Evolutionary conservation across 306 rosid genomes (phyloP), one percentile per base, ranked within the genome.

Genomic region (Aeschynomene evenia): DNA sequence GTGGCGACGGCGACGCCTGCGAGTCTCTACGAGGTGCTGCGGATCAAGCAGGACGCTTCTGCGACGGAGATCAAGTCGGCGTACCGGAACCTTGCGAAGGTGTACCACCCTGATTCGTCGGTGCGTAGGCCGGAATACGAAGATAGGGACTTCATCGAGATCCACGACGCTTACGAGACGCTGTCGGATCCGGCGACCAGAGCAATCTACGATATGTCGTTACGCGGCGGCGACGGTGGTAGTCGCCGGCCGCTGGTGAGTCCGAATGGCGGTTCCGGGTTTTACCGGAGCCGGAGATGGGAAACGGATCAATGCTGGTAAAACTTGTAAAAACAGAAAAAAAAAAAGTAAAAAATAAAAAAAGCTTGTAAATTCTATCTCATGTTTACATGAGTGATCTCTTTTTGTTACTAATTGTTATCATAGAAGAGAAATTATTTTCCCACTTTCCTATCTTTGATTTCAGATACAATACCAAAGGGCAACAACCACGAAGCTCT

Each of bases 221-320:
- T 90, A 81, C 57, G 18, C 70, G 65, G 0, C 10, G 55, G n/a
- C 6, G 68, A 12, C 5, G 68, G 67, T 13, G 28, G 68, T 5
- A 43, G 76, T 22, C 78, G 2, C 20, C 28, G 21, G 13, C 80
- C 2, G 28, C 55, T 37, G 43, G 43, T 10, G 43, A 37, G 43
- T 37, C 79, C 66, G 57, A 36, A 23, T 51, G 54, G 28, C 9
- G 4, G 33, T 49, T 36, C 76, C 52, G 80, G 90, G 45, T 86
- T 82, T 15, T 79, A 75, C 56, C 10, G 77, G 71, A 81, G 84
- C 75, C 95, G 90, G 20, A 81, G 85, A 22, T 90, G 97, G 97
- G 95, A 88, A 63, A 90, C 95, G 19, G 95, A 90, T 43, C 97
- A 90, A 78, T 90, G 97, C 73, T 90, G 97, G 96, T 90, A 90